Conservation (phyloP, 208 protist species). For the Wallacemonas sp. region DNA sequence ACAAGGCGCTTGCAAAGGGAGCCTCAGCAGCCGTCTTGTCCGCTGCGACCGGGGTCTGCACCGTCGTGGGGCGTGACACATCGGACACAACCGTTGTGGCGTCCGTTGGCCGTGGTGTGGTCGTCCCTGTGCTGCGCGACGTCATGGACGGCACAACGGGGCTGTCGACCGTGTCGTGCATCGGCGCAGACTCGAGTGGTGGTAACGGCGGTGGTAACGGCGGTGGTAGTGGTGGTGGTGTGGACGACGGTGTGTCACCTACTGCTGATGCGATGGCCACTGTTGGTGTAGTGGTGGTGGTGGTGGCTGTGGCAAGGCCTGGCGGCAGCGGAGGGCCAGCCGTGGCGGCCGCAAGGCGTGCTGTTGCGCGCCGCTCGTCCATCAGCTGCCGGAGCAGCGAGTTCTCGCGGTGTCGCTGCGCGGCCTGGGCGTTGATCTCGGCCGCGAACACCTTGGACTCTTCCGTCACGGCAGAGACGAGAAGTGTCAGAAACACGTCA, state of each 20-base stretch:
- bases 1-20: background rate
- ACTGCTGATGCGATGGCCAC: no score
- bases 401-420: slow-evolving; percentile 17
- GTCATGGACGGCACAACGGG: background rate
- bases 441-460: slow-evolving; percentile 40
- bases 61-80: no score
- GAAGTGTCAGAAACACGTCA: slow-evolving; percentile 38
- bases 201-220: no score
- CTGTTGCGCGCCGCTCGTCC: slow-evolving; percentile 4
- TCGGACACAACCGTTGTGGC: no score
- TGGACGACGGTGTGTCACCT: background rate
- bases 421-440: slow-evolving; percentile 42
- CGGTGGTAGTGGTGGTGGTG: background rate
- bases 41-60: no score
- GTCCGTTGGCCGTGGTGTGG: background rate
- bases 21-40: background rate
- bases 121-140: background rate
- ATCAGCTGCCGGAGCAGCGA: slow-evolving; percentile 14
- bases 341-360: slow-evolving; percentile 11
- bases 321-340: background rate
- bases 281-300: background rate
- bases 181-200: no score
- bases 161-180: no score
- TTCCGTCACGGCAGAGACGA: slow-evolving; percentile 32
- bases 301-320: background rate